A percentile compares a stretch with the other conserved stretches of the same genome.
phyloP scores from a whole-genome alignment of 2,329 filamentous ascomycete species.

The Cladosporium sp. region DNA sequence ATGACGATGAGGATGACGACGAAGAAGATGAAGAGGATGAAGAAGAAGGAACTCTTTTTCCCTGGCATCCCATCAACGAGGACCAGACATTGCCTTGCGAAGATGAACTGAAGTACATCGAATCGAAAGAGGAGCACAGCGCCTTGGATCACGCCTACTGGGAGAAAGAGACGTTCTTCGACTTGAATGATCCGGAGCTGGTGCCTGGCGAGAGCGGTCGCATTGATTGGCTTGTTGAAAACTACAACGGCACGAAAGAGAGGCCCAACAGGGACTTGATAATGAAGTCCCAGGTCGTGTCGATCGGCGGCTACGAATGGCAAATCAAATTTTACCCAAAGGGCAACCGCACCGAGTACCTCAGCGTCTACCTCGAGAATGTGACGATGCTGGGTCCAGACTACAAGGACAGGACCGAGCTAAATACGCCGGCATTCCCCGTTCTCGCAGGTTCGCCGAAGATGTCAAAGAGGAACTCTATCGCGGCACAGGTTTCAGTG shows the following conservation, averaged over 20 bases:
- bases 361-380: slow-evolving; percentile 58
- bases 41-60: slow-evolving; percentile 26
- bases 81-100: slow-evolving; percentile 51
- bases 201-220: slow-evolving; percentile 47
- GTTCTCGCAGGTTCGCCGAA: slow-evolving; percentile 17
- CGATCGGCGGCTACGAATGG: slow-evolving; percentile 56
- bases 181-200: slow-evolving; percentile 54
- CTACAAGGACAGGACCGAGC: slow-evolving; percentile 20
- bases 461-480: slow-evolving; percentile 36
- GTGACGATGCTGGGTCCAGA: slow-evolving; percentile 38
- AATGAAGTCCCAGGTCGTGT: slow-evolving; percentile 52
- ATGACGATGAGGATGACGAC: slow-evolving; percentile 21
- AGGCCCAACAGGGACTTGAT: slow-evolving; percentile 52
- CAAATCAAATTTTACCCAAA: slow-evolving; percentile 60
- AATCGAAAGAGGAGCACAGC: slow-evolving; percentile 44
- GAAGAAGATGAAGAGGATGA: slow-evolving; percentile 25
- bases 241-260: slow-evolving; percentile 55
- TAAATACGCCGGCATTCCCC: slow-evolving; percentile 25
- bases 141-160: slow-evolving; percentile 55
- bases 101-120: slow-evolving; percentile 53
- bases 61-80: slow-evolving; percentile 43
- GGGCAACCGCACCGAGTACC: slow-evolving; percentile 52
- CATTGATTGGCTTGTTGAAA: slow-evolving; percentile 53
- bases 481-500: slow-evolving; percentile 56
- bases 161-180: slow-evolving; percentile 51